phyloP scores from a whole-genome alignment of 164 flowering plant species.

The Annona cherimola region DNA sequence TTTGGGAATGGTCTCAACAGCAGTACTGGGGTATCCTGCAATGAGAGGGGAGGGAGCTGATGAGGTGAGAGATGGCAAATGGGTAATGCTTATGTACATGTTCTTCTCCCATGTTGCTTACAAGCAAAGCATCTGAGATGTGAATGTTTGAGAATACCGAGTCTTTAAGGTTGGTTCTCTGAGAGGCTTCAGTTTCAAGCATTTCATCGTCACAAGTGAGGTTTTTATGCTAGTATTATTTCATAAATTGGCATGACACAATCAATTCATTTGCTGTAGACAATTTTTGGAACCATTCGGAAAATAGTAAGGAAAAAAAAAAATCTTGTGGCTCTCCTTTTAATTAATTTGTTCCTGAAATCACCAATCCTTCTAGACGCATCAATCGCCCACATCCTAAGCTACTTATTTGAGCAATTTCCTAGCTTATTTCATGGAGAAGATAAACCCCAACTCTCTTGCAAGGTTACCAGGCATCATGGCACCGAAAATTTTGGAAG shows the following conservation, averaged over 20 bases:
- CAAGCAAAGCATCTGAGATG: slow-evolving; percentile 28
- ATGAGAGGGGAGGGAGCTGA: neutral
- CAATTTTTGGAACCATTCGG: neutral
- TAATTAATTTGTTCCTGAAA: neutral
- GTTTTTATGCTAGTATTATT: no score
- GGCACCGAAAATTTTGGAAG: no score
- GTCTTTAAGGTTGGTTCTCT: slow-evolving; percentile 48
- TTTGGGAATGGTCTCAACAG: neutral
- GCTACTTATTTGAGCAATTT: no score
- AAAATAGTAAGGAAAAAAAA: neutral
- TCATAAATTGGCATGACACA: no score
- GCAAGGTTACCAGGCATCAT: no score
- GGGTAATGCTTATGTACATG: slow-evolving; percentile 17
- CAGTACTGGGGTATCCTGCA: neutral
- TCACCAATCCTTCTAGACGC: neutral
- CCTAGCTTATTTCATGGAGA: no score
- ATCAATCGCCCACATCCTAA: neutral
- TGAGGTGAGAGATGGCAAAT: slow-evolving; percentile 7
- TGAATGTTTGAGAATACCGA: slow-evolving; percentile 18
- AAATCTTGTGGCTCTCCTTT: neutral
- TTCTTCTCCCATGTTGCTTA: slow-evolving; percentile 29
- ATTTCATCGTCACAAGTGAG: no score
- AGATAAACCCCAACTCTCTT: no score
- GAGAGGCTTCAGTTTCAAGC: slow-evolving; percentile 36
- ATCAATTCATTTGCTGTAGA: neutral